These are phyloP conservation scores for Exophiala alcalophila DNA, from an alignment of 2,329 filamentous ascomycete genomes.

Conservation along the genomic window DNA sequence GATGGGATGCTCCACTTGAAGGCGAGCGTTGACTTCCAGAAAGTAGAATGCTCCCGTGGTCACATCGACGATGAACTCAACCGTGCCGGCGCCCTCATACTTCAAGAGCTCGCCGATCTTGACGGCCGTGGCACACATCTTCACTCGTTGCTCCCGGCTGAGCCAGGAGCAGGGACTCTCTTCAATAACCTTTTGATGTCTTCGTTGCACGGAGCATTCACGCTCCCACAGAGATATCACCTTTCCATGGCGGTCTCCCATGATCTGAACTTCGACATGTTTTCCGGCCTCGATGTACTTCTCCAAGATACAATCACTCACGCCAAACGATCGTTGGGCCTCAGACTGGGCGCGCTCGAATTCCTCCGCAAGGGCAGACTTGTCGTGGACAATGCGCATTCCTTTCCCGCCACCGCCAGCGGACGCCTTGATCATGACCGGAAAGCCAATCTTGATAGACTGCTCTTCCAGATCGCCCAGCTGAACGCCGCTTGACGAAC, in stretches of 20 bases:
- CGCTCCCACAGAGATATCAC: slow-evolving; percentile 46
- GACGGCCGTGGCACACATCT: slow-evolving; percentile 40
- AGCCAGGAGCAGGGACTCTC: slow-evolving; percentile 44
- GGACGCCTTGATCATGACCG: slow-evolving; percentile 49
- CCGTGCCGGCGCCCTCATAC: slow-evolving; percentile 45
- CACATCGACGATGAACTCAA: slow-evolving; percentile 47
- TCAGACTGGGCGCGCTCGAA: slow-evolving; percentile 41
- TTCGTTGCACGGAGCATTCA: slow-evolving; percentile 52
- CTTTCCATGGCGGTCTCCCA: slow-evolving; percentile 46
- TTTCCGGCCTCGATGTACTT: slow-evolving; percentile 42
- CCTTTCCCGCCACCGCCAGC: slow-evolving; percentile 50
- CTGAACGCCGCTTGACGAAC: slow-evolving; percentile 27
- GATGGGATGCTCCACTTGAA: slow-evolving; percentile 52
- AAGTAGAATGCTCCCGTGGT: slow-evolving; percentile 44
- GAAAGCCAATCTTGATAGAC: slow-evolving; percentile 34
- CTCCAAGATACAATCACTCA: slow-evolving; percentile 43
- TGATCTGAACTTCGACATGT: slow-evolving; percentile 52
- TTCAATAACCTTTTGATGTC: slow-evolving; percentile 54
- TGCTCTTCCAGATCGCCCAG: slow-evolving; percentile 25
- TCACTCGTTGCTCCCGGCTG: slow-evolving; percentile 30
- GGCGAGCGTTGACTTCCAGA: slow-evolving; percentile 49
- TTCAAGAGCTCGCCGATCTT: slow-evolving; percentile 37
- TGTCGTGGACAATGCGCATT: slow-evolving; percentile 39
- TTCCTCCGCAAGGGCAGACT: slow-evolving; percentile 32
- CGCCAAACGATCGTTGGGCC: slow-evolving; percentile 44